Percentiles rank a stretch among this genome's conserved stretches.
Conservation (phyloP, 2,329 filamentous ascomycete species). For the Teratosphaeria pseudoeucalypti region DNA sequence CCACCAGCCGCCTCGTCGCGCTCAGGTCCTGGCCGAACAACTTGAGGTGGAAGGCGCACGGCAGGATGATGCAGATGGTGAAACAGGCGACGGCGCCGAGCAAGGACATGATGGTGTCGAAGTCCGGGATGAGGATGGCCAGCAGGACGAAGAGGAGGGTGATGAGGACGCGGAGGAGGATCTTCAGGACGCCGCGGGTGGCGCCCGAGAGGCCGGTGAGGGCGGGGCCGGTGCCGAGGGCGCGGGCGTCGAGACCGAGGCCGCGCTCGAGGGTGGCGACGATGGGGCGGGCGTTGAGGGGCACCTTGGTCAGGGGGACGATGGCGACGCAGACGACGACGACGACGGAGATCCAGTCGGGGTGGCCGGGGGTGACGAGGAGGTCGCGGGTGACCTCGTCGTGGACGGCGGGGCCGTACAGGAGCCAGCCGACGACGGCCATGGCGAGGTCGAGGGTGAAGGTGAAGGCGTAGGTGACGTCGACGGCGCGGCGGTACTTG, state of each 20-base stretch:
- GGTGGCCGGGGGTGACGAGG: constrained; percentile 63
- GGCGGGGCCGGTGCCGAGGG: constrained; percentile 40
- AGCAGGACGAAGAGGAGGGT: constrained; percentile 66
- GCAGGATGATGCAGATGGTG: constrained; percentile 86
- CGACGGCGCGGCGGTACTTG: constrained; percentile 66
- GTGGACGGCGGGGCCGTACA: constrained; percentile 84
- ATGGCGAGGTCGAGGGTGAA: constrained; percentile 71
- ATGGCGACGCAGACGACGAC: constrained; percentile 82
- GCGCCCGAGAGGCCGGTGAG: constrained; percentile 45
- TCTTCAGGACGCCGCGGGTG: constrained; percentile 49
- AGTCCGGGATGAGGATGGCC: constrained; percentile 62
- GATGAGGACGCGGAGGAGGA: constrained; percentile 53
- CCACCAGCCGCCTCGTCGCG: constrained; percentile 50
- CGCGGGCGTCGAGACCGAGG: constrained; percentile 55
- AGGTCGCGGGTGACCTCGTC: constrained; percentile 91
- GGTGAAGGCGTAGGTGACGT: constrained; percentile 75
- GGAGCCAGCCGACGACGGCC: constrained; percentile 74
- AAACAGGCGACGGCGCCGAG: constrained; percentile 87
- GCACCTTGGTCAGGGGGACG: constrained; percentile 88
- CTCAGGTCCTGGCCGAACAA: constrained; percentile 69
- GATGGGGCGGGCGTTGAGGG: constrained; percentile 61
- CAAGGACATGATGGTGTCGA: constrained; percentile 84
- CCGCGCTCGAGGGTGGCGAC: constrained; percentile 75
- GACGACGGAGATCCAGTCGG: constrained; percentile 59
- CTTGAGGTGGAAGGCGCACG: constrained; percentile 79